Evolutionary conservation across 2,329 filamentous ascomycete species (phyloP).

Genomic region (Xenoacremonium recifei): DNA sequence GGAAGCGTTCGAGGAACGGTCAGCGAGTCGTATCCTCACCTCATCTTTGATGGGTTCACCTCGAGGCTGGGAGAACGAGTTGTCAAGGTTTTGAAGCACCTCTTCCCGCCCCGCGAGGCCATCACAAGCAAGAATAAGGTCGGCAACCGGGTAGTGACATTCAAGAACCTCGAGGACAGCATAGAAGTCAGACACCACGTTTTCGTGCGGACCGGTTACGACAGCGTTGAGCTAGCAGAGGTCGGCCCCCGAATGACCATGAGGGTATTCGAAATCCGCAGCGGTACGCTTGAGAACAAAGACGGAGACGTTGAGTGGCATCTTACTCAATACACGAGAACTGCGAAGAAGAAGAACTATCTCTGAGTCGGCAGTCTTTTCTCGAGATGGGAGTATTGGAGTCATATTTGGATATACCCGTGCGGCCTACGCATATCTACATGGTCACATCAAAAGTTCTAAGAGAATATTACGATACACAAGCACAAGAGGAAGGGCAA

Average conservation of each 20-base stretch:
- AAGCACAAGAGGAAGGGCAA: no score
- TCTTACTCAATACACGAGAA: conserved; percentile 91
- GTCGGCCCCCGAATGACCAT: conserved; percentile 97
- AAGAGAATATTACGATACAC: no score
- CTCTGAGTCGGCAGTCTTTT: conserved; percentile 66
- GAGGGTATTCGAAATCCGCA: conserved; percentile 88
- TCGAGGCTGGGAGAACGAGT: conserved; percentile 78
- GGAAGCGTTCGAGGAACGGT: conserved; percentile 84
- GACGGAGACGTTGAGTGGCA: conserved; percentile 97
- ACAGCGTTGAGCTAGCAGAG: conserved; percentile 84
- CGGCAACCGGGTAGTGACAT: conserved; percentile 86
- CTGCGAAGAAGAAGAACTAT: conserved; percentile 93
- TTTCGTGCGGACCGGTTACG: conserved; percentile 88
- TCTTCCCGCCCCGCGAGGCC: conserved; percentile 86
- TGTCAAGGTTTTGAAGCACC: conserved; percentile 86
- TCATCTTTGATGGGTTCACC: conserved; percentile 93
- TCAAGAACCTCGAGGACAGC: conserved; percentile 89
- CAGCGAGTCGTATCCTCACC: conserved; percentile 86
- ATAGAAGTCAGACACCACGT: conserved; percentile 84
- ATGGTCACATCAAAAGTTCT: no score
- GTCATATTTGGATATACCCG: no score
- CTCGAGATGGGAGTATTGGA: no score
- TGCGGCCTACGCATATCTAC: no score
- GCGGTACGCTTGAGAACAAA: conserved; percentile 89
- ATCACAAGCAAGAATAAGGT: conserved; percentile 70